Conservation (phyloP, 495 filamentous ascomycete genomes). For the Chaetomium tenue region DNA sequence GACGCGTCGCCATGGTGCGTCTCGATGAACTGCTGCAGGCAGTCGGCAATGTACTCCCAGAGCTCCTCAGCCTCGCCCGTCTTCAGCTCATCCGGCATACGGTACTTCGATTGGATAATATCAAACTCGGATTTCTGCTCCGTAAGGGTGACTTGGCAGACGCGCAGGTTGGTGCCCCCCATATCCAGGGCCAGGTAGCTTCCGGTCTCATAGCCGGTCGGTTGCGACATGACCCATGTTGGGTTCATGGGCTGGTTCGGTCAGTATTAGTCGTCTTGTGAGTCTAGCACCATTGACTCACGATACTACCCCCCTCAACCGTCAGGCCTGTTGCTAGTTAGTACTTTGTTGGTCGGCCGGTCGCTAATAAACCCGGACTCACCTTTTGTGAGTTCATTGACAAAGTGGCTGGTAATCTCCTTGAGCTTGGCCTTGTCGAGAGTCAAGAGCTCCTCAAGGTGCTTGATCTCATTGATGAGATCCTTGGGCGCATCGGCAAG, state of each 20-base stretch:
- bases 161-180: slow-evolving; percentile 97
- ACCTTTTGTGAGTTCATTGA: slow-evolving; percentile 86
- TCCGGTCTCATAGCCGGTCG: slow-evolving; percentile 83
- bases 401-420: slow-evolving; percentile 83
- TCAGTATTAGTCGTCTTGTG: slow-evolving; percentile 4
- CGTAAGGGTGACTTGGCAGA: slow-evolving; percentile 91
- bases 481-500: slow-evolving; percentile 68
- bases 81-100: slow-evolving; percentile 93
- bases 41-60: slow-evolving; percentile 98
- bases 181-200: slow-evolving; percentile 94
- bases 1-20: slow-evolving; percentile 73
- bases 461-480: slow-evolving; percentile 77
- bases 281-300: slow-evolving; percentile 46
- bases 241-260: slow-evolving; percentile 88
- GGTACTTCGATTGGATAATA: slow-evolving; percentile 98
- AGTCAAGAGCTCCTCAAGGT: slow-evolving; percentile 82
- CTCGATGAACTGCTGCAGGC: slow-evolving; percentile 92
- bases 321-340: slow-evolving; percentile 60
- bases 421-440: slow-evolving; percentile 78
- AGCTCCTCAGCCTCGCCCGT: slow-evolving; percentile 87
- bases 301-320: slow-evolving; percentile 87
- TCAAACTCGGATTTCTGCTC: slow-evolving; percentile 94
- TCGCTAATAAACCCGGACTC: slow-evolving; percentile 9
- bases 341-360: slow-evolving; percentile 1
- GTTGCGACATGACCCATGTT: slow-evolving; percentile 95